Base-by-base conservation (phyloP, 257 asterid species). In the Fraxinus excelsior region DNA sequence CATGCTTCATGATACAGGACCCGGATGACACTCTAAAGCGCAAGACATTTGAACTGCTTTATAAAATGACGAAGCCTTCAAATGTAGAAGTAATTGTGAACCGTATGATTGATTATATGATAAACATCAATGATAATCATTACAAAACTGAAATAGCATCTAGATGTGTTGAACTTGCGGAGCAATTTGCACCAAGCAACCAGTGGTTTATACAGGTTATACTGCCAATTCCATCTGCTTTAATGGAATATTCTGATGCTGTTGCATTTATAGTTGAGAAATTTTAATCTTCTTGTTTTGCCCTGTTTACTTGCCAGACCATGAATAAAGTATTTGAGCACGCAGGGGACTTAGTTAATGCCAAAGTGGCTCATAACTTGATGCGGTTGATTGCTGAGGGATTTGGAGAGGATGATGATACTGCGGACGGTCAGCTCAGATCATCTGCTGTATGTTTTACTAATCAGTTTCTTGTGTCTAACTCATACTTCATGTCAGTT, bases 281-380 rank as follows among this genome's bases (percentile, higher is more conserved):
- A 64, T 67, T 74, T 14, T 74, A 72, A 75, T 74, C 62, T 70
- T 64, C 80, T 80, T 70, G 34, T 79, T 42, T 77, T 74, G 18
- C 65, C 29, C 13, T 83, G 37, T 78, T 81, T 70, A 76, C 84
- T 71, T 81, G 56, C 56, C 97, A 93, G 99, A 91, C 98, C 73
- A 95, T 95, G 99, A 95, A 95, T 83, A 93, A 88, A 89, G 99
- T 95, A 75, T 95, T 95, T 84, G 97, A 93, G 91, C 98, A 95
- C 75, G 98, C 98, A 11, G 99, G 98, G 77, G 97, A 95, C 84
- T 81, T 95, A 84, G 97, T 95, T 72, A 90, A 95, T 84, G 32
- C 86, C 73, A 95, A 95, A 87, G 94, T 93, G 75, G 97, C 97
- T n/a, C 99, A 95, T 87, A 95, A 91, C 87, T 86, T 95, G 87